Conservation (phyloP, 768 basidiomycete species). For the Pleurotus pulmonarius region DNA sequence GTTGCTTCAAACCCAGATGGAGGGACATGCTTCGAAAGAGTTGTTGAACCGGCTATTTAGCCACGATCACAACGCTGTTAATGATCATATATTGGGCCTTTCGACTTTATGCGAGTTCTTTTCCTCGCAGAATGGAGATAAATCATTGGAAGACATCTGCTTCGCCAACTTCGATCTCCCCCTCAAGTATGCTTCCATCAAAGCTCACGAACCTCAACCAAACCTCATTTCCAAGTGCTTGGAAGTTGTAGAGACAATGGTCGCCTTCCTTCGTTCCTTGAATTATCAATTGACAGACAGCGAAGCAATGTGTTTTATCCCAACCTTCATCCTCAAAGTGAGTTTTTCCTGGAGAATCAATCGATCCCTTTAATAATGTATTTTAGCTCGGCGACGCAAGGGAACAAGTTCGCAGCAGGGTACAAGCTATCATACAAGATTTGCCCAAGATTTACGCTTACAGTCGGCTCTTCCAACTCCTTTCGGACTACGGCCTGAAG, state of each 20-base stretch:
- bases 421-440: slow-evolving; percentile 80
- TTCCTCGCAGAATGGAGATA: slow-evolving; percentile 49
- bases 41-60: slow-evolving; percentile 82
- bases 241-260: slow-evolving; percentile 77
- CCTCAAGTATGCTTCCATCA: slow-evolving; percentile 91
- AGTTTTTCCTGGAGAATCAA: neutral
- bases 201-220: slow-evolving; percentile 86
- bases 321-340: slow-evolving; percentile 88
- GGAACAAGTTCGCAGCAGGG: slow-evolving; percentile 74
- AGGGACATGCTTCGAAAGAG: slow-evolving; percentile 73
- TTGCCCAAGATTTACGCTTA: slow-evolving; percentile 91
- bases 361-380: slow-evolving; percentile 5
- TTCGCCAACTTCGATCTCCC: slow-evolving; percentile 88
- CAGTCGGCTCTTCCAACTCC: slow-evolving; percentile 83
- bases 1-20: slow-evolving; percentile 88
- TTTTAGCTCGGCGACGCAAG: slow-evolving; percentile 87
- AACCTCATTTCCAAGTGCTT: slow-evolving; percentile 85
- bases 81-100: slow-evolving; percentile 84
- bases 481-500: slow-evolving; percentile 85
- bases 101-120: slow-evolving; percentile 74
- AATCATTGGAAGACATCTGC: slow-evolving; percentile 42
- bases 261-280: slow-evolving; percentile 68
- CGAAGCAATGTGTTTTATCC: slow-evolving; percentile 86
- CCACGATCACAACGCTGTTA: slow-evolving; percentile 92
- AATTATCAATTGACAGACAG: slow-evolving; percentile 80